phyloP scores from a whole-genome alignment of 129 eudicot species.

The Erigeron canadensis region DNA sequence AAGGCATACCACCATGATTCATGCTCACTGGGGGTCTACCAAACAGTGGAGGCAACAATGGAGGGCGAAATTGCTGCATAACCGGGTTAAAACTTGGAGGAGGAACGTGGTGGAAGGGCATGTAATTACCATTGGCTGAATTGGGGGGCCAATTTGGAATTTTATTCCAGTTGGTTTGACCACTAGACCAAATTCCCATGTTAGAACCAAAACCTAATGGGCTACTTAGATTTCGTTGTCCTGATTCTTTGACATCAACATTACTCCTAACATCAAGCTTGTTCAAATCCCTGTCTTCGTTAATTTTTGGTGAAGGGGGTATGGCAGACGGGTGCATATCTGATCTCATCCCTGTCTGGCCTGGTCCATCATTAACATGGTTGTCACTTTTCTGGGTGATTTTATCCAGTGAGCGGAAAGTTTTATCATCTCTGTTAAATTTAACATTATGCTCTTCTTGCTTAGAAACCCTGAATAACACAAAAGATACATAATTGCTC shows the following conservation, averaged over 20 bases:
- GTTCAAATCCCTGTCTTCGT: not conserved
- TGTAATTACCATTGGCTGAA: constrained; percentile 54
- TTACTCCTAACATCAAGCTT: not conserved
- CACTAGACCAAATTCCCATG: constrained; percentile 43
- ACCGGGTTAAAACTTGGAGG: constrained; percentile 69
- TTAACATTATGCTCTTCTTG: constrained; percentile 50
- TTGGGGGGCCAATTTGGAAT: constrained; percentile 72
- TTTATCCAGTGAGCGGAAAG: constrained; percentile 48
- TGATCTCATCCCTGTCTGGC: constrained; percentile 48
- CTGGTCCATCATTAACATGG: constrained; percentile 35
- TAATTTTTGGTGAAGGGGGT: constrained; percentile 47
- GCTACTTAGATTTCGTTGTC: constrained; percentile 41
- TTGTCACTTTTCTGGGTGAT: constrained; percentile 46
- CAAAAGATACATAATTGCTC: constrained; percentile 4
- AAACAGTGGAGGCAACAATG: constrained; percentile 65
- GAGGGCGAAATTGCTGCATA: constrained; percentile 71
- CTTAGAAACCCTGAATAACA: constrained; percentile 46
- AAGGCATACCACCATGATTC: constrained; percentile 60
- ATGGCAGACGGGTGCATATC: constrained; percentile 45
- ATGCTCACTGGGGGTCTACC: constrained; percentile 75
- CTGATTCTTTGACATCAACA: constrained; percentile 21
- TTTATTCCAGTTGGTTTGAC: constrained; percentile 68
- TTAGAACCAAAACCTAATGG: constrained; percentile 34
- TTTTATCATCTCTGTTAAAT: constrained; percentile 56
- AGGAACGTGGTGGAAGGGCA: constrained; percentile 73